Evolutionary conservation across 257 asterid species (phyloP).

Genomic region (Buddleja alternifolia): DNA sequence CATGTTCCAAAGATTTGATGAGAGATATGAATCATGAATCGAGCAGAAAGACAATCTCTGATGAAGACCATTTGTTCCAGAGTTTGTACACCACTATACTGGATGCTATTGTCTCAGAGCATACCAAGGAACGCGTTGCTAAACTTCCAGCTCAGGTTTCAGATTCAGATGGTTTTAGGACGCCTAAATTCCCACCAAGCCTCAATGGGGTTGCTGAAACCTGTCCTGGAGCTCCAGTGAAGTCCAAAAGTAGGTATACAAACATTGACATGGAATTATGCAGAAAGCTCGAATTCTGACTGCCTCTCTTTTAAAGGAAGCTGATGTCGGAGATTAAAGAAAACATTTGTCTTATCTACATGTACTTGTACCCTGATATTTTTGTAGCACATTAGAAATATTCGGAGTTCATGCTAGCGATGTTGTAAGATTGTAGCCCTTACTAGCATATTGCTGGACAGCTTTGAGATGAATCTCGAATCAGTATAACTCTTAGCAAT

Average conservation of each 20-base stretch:
- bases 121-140: slow-evolving; percentile 29
- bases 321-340: too few relatives aligned
- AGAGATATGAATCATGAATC: slow-evolving; percentile 10
- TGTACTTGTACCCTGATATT: too few relatives aligned
- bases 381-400: too few relatives aligned
- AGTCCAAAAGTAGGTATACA: slow-evolving; percentile 32
- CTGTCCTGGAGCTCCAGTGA: slow-evolving; percentile 63
- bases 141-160: slow-evolving; percentile 18
- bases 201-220: slow-evolving; percentile 49
- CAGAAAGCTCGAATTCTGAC: slow-evolving; percentile 61
- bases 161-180: slow-evolving; percentile 39
- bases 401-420: too few relatives aligned
- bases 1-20: slow-evolving; percentile 7
- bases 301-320: neutral
- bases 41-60: slow-evolving; percentile 14
- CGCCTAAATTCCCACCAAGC: slow-evolving; percentile 48
- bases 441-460: too few relatives aligned
- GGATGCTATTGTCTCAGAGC: slow-evolving; percentile 46
- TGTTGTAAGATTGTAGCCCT: too few relatives aligned
- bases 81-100: slow-evolving; percentile 40
- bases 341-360: too few relatives aligned
- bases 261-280: slow-evolving; percentile 47
- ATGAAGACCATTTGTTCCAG: slow-evolving; percentile 46
- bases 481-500: too few relatives aligned
- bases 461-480: too few relatives aligned